Percentiles rank a stretch among this genome's conserved stretches.
Conservation (phyloP, 1,139 yeast species). For the Saccharomyces hybrid region DNA sequence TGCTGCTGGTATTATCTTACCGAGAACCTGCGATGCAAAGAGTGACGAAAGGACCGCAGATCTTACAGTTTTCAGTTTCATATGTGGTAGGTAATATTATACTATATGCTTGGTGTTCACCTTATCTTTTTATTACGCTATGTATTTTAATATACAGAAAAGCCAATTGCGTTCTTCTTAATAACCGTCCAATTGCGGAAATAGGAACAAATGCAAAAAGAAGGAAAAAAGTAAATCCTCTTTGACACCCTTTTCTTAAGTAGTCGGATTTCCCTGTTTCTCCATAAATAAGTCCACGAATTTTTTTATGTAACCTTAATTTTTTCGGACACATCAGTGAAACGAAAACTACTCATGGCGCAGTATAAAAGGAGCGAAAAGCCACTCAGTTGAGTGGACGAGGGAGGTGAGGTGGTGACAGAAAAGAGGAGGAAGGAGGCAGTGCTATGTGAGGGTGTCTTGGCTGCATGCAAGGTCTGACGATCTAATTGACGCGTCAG, state of each 20-base stretch:
- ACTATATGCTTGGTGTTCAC: neutral
- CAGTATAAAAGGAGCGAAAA: neutral
- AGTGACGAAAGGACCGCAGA: neutral
- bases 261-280: neutral
- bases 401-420: neutral
- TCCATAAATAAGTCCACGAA: neutral
- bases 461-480: neutral
- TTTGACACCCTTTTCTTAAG: neutral
- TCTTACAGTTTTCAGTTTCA: neutral
- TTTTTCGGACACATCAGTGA: neutral
- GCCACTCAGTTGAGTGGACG: neutral
- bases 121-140: neutral
- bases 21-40: neutral
- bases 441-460: neutral
- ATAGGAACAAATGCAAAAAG: neutral
- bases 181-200: neutral
- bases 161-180: neutral
- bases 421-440: neutral
- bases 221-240: neutral
- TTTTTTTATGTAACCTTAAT: neutral
- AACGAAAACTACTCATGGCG: neutral
- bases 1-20: neutral
- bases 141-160: neutral
- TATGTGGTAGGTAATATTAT: neutral
- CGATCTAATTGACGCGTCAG: neutral